Evolutionary conservation across 2,329 filamentous ascomycete species (phyloP), one percentile per base, ranked within the genome.

Genomic region (Phialophora tarda): DNA sequence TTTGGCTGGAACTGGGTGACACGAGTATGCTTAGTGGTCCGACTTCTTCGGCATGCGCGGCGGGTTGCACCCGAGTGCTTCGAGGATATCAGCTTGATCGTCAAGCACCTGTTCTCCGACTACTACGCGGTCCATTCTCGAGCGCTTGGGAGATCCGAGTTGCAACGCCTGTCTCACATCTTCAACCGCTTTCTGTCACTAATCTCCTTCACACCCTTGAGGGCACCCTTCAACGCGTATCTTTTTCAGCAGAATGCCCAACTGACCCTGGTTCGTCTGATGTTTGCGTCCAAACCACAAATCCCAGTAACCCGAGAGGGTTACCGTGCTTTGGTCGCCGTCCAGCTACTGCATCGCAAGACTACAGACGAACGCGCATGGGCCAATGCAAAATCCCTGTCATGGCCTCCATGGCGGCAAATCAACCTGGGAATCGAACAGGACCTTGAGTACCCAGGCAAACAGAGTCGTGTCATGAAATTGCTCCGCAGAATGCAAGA

Each of bases 351-450:
- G 5, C 85, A 85, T 63, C 78, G 77, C 51, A 89, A 89, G 74
- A 87, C 85, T 0, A 44, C 71, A 0, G 76, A 78, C 30, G 87
- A 89, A 72, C 81, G 78, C 30, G 80, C 85, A 65, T 89, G 86
- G 82, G 86, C 86, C 2, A 77, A 80, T 53, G 77, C 88, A 23
- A 88, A 89, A 77, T 81, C 85, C 2, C 77, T 81, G 8, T 86
- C 85, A 7, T 89, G 87, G 87, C 87, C 87, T 14, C 87, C 87
- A 0, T 89, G 86, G 86, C 88, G 88, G 74, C 83, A 86, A 72
- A 83, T 86, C 55, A 85, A 81, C 61, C 82, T 85, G 17, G 86
- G 85, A 0, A 85, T 89, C 73, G 87, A 89, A 72, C 81, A 82
- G n/a, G 78, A 82, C 14, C 83, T 86, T 62, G 83, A 82, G 11